Evolutionary conservation across 148 eudicot species (phyloP).

Genomic region (Dianthus caryophyllus): DNA sequence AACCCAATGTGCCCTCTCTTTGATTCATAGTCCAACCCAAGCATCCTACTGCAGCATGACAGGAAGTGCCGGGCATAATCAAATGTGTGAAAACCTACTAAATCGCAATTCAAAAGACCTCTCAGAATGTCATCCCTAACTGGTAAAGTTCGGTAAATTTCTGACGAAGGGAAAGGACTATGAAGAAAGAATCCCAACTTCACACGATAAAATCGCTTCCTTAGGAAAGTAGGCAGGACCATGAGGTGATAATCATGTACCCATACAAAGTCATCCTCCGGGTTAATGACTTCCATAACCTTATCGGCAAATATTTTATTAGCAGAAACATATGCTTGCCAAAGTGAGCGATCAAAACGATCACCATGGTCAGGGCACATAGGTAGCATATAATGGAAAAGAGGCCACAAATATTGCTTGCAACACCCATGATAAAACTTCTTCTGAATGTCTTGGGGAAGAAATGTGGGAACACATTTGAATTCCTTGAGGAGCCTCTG

Average conservation of each 20-base stretch:
- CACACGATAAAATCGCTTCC: constrained; percentile 55
- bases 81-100: constrained; percentile 68
- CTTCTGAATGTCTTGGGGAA: constrained; percentile 46
- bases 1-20: constrained; percentile 71
- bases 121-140: constrained; percentile 64
- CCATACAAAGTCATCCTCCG: constrained; percentile 65
- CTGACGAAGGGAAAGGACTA: constrained; percentile 78
- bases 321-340: constrained; percentile 76
- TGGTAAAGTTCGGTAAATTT: constrained; percentile 62
- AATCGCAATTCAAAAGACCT: constrained; percentile 60
- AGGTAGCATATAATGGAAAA: constrained; percentile 79
- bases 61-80: constrained; percentile 68
- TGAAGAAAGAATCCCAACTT: constrained; percentile 70
- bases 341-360: constrained; percentile 60
- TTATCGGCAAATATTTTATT: constrained; percentile 68
- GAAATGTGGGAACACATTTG: constrained; percentile 65
- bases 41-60: constrained; percentile 71
- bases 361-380: constrained; percentile 64
- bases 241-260: constrained; percentile 70
- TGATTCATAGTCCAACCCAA: constrained; percentile 69
- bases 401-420: constrained; percentile 75
- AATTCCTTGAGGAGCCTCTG: constrained; percentile 51
- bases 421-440: constrained; percentile 61
- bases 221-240: constrained; percentile 60
- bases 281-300: constrained; percentile 66